These are phyloP conservation scores for Zoysia pacifica DNA, from an alignment of 176 grass and related monocot species.

Conservation along the genomic window DNA sequence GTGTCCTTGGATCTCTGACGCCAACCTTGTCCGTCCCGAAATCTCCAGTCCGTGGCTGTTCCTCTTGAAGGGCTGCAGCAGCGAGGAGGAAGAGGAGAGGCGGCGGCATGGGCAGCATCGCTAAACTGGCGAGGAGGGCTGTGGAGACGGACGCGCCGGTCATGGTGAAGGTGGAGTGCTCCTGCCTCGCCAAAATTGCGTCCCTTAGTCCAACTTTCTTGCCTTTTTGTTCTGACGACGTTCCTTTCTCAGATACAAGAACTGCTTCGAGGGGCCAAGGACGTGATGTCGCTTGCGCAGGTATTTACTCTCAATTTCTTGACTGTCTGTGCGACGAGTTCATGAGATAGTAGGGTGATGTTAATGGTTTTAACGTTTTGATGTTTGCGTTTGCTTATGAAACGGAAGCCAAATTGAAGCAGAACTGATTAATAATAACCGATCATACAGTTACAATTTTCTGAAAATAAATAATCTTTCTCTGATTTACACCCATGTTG, in stretches of 20 bases:
- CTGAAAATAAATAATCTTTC: no score
- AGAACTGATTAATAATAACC: background rate
- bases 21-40: background rate
- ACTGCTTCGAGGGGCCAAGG: slow-evolving; percentile 60
- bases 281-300: slow-evolving; percentile 87
- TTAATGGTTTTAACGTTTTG: background rate
- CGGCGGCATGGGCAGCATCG: slow-evolving; percentile 60
- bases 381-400: background rate
- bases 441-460: background rate
- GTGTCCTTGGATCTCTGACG: slow-evolving; percentile 51
- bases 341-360: background rate
- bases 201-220: slow-evolving; percentile 29
- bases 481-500: background rate
- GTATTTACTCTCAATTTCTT: slow-evolving; percentile 41
- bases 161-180: slow-evolving; percentile 65
- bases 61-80: slow-evolving; percentile 11
- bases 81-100: background rate
- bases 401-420: background rate
- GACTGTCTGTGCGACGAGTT: background rate
- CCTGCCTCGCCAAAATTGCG: background rate
- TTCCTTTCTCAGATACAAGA: slow-evolving; percentile 68
- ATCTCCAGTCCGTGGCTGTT: slow-evolving; percentile 33
- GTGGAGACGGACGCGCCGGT: slow-evolving; percentile 85
- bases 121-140: slow-evolving; percentile 65
- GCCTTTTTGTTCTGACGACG: slow-evolving; percentile 15